phyloP scores from a whole-genome alignment of 208 protist genomes.

The Blastocrithidia nonstop region DNA sequence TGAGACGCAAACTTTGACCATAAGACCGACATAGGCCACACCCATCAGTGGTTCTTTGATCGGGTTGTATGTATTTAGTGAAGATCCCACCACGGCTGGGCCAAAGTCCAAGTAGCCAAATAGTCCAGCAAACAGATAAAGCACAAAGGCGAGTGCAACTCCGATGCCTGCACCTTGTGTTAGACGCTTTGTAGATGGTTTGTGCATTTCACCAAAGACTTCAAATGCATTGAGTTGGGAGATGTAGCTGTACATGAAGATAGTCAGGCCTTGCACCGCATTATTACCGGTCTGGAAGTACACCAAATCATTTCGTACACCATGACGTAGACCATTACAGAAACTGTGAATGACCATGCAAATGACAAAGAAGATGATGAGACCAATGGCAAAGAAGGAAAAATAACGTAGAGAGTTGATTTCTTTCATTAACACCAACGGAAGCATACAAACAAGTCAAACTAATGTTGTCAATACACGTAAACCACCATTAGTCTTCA shows the following conservation, averaged over 20 bases:
- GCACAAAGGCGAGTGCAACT: conserved; percentile 20
- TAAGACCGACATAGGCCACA: conserved; percentile 31
- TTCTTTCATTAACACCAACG: conserved; percentile 53
- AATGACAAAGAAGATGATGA: conserved; percentile 64
- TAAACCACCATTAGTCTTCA: conserved; percentile 12
- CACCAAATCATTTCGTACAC: conserved; percentile 15
- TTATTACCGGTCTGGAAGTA: conserved; percentile 27
- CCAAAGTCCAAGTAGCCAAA: conserved; percentile 61
- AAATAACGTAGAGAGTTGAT: conserved; percentile 73
- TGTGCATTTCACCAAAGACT: conserved; percentile 32
- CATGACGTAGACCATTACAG: conserved; percentile 10
- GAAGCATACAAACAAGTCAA: conserved; percentile 56
- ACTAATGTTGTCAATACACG: conserved; percentile 32
- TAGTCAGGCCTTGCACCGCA: conserved; percentile 30
- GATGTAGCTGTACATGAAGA: conserved; percentile 58
- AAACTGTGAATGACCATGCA: conserved; percentile 35
- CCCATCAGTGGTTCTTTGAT: conserved; percentile 13
- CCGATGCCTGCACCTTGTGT: conserved; percentile 8
- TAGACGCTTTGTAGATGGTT: conserved; percentile 9
- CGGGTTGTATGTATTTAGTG: conserved; percentile 43
- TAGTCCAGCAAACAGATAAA: conserved; percentile 37
- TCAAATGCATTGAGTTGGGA: conserved; percentile 63
- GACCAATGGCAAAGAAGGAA: conserved; percentile 30
- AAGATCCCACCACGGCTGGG: conserved; percentile 10
- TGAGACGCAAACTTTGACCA: conserved; percentile 45